A percentile compares a stretch with the other conserved stretches of the same genome.
Evolutionary conservation across 192 early-diverging fungal genomes (phyloP).

Genomic region (Coemansia erecta): DNA sequence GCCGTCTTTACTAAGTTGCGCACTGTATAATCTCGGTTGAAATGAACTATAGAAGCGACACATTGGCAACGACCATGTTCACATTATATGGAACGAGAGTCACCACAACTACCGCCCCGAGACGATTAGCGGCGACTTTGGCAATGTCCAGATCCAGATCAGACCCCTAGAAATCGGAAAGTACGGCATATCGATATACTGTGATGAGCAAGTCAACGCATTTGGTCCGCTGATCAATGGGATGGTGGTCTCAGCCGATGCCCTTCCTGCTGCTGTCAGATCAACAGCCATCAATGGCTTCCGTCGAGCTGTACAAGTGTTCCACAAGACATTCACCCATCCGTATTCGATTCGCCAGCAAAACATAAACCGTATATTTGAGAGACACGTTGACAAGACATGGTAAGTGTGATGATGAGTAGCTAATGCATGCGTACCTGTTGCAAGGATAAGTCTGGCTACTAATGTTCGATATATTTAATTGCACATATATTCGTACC

Average conservation of each 20-base stretch:
- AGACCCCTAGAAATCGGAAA: slow-evolving; percentile 72
- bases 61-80: slow-evolving; percentile 98
- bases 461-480: too few species aligned
- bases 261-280: slow-evolving; percentile 75
- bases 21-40: not conserved
- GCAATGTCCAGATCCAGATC: slow-evolving; percentile 91
- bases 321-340: slow-evolving; percentile 32
- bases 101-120: slow-evolving; percentile 76
- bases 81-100: slow-evolving; percentile 98
- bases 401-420: slow-evolving; percentile 16
- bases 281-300: slow-evolving; percentile 79
- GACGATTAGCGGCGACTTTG: slow-evolving; percentile 98
- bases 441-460: too few species aligned
- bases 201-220: slow-evolving; percentile 65
- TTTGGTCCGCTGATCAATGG: slow-evolving; percentile 87
- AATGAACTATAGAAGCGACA: slow-evolving; percentile 79
- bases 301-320: slow-evolving; percentile 22
- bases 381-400: slow-evolving; percentile 22
- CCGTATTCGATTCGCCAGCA: slow-evolving; percentile 42
- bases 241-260: slow-evolving; percentile 71
- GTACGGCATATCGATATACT: slow-evolving; percentile 57
- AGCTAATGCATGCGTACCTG: too few species aligned
- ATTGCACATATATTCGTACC: too few species aligned
- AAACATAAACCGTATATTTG: slow-evolving; percentile 36
- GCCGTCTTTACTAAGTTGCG: not conserved